phyloP scores from a whole-genome alignment of 306 rosid genomes.

The Gynostemma pentaphyllum region DNA sequence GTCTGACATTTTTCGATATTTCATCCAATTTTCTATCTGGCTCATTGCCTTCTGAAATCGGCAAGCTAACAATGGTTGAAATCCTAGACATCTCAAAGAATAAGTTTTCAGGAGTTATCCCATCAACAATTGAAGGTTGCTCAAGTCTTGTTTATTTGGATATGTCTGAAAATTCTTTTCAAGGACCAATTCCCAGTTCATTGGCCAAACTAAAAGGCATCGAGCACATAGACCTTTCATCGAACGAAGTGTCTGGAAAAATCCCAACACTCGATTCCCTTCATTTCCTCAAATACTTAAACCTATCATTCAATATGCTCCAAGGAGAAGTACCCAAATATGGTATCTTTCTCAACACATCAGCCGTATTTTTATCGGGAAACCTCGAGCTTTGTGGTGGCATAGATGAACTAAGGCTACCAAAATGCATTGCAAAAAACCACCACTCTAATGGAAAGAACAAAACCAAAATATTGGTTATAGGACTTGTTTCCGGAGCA shows the following conservation, averaged over 20 bases:
- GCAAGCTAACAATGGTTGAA: neutral
- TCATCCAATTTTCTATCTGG: neutral
- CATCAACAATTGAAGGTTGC: neutral
- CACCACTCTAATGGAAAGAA: no score
- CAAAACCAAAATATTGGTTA: no score
- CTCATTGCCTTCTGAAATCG: neutral
- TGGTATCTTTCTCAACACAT: no score
- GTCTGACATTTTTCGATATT: neutral
- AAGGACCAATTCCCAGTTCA: conserved; percentile 1
- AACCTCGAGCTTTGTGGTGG: conserved; percentile 9
- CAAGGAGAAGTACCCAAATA: conserved; percentile 6
- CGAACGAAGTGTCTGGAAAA: neutral
- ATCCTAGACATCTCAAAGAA: neutral
- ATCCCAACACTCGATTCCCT: neutral
- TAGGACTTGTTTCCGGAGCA: no score
- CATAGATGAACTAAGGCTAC: no score
- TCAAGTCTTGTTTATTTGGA: neutral
- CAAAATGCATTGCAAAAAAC: no score
- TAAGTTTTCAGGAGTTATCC: neutral
- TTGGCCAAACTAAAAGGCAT: no score
- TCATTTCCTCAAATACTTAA: neutral
- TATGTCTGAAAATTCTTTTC: neutral
- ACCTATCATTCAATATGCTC: conserved; percentile 1
- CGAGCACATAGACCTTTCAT: neutral
- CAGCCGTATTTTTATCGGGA: neutral